Percentiles rank a stretch among this genome's conserved stretches.
These are phyloP conservation scores for Solanum aculeatissimum DNA, from an alignment of 305 asterid genomes.

Conservation along the genomic window DNA sequence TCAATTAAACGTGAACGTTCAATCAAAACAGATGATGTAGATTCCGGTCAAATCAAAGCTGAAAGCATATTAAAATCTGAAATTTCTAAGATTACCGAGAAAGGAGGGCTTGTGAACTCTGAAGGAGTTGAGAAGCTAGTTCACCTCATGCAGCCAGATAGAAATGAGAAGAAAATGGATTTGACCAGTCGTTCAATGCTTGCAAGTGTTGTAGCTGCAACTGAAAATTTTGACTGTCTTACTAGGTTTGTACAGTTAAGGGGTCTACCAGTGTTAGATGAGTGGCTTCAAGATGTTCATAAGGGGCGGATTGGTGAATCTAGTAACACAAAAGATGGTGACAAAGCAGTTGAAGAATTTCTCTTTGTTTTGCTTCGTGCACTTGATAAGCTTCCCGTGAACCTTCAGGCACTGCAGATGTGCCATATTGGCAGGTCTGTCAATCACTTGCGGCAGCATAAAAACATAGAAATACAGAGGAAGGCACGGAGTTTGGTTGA, in stretches of 20 bases:
- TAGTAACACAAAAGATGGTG: conserved; percentile 40
- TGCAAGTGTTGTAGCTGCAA: conserved; percentile 67
- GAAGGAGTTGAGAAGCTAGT: conserved; percentile 90
- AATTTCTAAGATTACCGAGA: conserved; percentile 61
- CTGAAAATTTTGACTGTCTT: conserved; percentile 79
- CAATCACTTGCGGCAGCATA: conserved; percentile 72
- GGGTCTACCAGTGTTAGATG: conserved; percentile 73
- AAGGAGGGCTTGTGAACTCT: conserved; percentile 54
- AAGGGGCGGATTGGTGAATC: conserved; percentile 55
- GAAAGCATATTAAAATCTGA: conserved; percentile 54
- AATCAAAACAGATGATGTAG: conserved; percentile 46
- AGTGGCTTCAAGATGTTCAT: conserved; percentile 92
- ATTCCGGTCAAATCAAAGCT: conserved; percentile 27
- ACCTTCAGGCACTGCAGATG: conserved; percentile 63
- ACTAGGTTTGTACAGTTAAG: conserved; percentile 63
- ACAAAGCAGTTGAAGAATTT: conserved; percentile 60
- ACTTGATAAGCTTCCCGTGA: conserved; percentile 74
- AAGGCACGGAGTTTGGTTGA: conserved; percentile 76
- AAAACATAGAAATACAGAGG: conserved; percentile 58
- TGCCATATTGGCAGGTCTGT: conserved; percentile 86
- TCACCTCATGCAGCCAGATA: conserved; percentile 64
- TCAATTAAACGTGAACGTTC: conserved; percentile 58
- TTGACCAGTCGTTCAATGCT: conserved; percentile 56
- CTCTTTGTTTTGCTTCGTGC: conserved; percentile 73
- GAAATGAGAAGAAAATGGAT: conserved; percentile 54